Evolutionary conservation across 495 filamentous ascomycete species (phyloP), one percentile per base, ranked within the genome.

Genomic region (Penicillium egyptiacum): DNA sequence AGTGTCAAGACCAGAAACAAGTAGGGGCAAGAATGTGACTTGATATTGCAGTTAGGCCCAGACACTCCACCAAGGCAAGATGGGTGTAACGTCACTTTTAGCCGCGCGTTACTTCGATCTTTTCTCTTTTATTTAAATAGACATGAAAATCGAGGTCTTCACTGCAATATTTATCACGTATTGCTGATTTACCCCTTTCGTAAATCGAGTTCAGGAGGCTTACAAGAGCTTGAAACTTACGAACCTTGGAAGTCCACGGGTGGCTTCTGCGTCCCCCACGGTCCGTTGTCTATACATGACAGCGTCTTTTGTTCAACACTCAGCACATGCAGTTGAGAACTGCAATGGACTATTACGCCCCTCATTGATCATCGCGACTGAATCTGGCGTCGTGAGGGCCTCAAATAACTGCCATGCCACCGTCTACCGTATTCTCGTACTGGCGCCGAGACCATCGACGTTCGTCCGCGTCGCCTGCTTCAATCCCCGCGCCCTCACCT

Each of bases 351-450:
- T 48, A 52, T 33, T 45, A 51, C 45, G 49, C 45, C 22, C 57
- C 61, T 19, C 64, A 16, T 35, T 45, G 26, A 55, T 41, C 48
- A 49, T 31, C 20, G 16, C 49, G 45, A 31, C 49, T 53, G 26
- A 37, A 41, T 37, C 23, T 33, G 53, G 48, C 49, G 45, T 49
- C 35, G 49, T 44, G 52, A 25, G 61, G 64, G 50, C 26, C 23
- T 57, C 50, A 46, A 41, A 55, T 44, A 57, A 57, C 40, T 42
- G 47, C 33, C 51, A 79, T 79, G 75, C 67, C 73, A 2, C 69
- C 75, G 4, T 78, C 75, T 19, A 71, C 75, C 30, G 75, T 77
- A 44, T 79, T 79, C 55, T 77, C 76, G n/a, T 79, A 79, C 56
- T 78, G 70, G 76, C 75, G 76, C 48, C 74, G 75, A 60, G 75